Evolutionary conservation across 2,329 filamentous ascomycete genomes (phyloP).

Genomic region (Apiospora sp.): DNA sequence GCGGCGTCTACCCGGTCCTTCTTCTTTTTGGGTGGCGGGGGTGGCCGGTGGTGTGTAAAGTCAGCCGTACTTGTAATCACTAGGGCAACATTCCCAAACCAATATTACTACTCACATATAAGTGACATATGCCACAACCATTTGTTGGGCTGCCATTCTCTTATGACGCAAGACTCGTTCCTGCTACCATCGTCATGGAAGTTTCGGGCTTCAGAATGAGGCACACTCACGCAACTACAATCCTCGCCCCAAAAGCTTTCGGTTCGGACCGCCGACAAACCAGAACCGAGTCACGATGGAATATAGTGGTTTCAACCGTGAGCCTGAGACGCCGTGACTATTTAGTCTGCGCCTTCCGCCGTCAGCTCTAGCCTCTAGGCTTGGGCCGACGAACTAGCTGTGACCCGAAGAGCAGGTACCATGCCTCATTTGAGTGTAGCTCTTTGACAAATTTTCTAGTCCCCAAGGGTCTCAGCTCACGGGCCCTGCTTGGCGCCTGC

Average conservation of each 20-base stretch:
- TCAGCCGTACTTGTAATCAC: background rate
- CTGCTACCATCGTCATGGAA: background rate
- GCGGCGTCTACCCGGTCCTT: background rate
- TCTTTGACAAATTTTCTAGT: background rate
- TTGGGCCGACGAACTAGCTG: background rate
- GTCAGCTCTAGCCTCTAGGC: slow-evolving; percentile 5
- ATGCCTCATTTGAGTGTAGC: background rate
- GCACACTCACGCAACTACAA: too few species aligned
- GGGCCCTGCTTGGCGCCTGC: background rate
- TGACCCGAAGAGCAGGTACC: background rate
- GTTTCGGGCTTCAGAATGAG: background rate
- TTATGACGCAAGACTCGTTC: slow-evolving; percentile 3
- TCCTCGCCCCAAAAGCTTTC: background rate
- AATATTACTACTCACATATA: background rate
- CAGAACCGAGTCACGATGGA: background rate
- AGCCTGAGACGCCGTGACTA: slow-evolving; percentile 1
- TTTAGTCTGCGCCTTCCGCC: background rate
- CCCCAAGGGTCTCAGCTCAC: background rate
- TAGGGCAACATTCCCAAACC: background rate
- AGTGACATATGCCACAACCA: background rate
- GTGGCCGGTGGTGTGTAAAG: background rate
- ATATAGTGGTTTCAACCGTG: background rate
- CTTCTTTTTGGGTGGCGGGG: background rate
- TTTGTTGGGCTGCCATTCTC: background rate
- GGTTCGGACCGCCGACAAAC: background rate